Conservation (phyloP, 2,329 filamentous ascomycete species). For the Monosporascus sp. region DNA sequence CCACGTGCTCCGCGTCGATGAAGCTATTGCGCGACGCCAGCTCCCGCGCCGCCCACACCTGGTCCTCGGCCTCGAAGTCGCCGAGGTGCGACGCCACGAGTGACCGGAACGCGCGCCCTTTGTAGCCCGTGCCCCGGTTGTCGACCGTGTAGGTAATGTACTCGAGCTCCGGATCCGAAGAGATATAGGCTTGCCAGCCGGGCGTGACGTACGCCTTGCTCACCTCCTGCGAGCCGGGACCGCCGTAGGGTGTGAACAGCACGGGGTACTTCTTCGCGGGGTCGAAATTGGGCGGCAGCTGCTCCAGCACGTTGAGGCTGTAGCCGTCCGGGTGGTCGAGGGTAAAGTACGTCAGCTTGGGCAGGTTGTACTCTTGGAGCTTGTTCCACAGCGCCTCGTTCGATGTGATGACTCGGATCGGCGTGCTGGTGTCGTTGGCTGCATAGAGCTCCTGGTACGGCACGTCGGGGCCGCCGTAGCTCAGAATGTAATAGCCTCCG, state of each 20-base stretch:
- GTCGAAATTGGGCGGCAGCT: conserved; percentile 61
- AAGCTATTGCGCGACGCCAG: conserved; percentile 45
- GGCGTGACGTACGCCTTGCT: conserved; percentile 50
- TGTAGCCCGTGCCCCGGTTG: conserved; percentile 61
- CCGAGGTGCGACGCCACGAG: conserved; percentile 56
- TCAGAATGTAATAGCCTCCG: conserved; percentile 61
- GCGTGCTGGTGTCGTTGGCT: conserved; percentile 44
- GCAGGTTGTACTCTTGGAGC: conserved; percentile 57
- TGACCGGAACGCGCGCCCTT: conserved; percentile 59
- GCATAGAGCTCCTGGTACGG: conserved; percentile 66
- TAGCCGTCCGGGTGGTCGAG: conserved; percentile 58
- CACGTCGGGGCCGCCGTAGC: conserved; percentile 61
- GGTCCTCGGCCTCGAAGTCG: conserved; percentile 59
- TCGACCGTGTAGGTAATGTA: conserved; percentile 66
- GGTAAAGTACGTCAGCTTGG: conserved; percentile 60
- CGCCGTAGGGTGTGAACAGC: conserved; percentile 64
- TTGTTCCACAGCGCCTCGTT: conserved; percentile 53
- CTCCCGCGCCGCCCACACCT: conserved; percentile 61
- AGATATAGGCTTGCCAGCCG: conserved; percentile 58
- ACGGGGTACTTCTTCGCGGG: conserved; percentile 59
- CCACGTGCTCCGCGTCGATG: conserved; percentile 55
- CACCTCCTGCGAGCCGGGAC: conserved; percentile 59
- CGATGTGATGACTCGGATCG: conserved; percentile 54
- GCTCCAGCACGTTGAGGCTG: conserved; percentile 59
- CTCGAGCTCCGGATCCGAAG: conserved; percentile 62